Conservation (phyloP, 441 rosid species). For the Erodium chrysanthum region DNA sequence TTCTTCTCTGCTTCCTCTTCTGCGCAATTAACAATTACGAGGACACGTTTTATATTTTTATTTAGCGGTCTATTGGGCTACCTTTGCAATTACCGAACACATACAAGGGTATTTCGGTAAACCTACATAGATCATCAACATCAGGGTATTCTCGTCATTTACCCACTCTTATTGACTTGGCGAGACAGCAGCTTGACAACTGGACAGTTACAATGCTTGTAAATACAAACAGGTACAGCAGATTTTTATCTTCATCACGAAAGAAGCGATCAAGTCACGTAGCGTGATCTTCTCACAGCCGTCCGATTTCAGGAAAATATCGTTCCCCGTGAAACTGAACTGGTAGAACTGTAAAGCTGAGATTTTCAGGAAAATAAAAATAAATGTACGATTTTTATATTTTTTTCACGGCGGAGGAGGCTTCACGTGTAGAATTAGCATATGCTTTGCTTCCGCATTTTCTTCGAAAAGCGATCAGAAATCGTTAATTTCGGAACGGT, state of each 20-base stretch:
- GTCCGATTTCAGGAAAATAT: not conserved
- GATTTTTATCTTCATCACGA: not conserved
- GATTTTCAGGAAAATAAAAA: not conserved
- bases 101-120: not conserved
- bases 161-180: no score
- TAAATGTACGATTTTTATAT: no score
- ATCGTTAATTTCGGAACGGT: not conserved
- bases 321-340: not conserved
- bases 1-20: not conserved
- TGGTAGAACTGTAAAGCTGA: slow-evolving; percentile 5
- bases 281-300: slow-evolving; percentile 6
- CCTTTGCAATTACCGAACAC: not conserved
- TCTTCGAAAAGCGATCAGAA: slow-evolving; percentile 1
- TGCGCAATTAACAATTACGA: not conserved
- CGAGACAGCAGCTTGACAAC: no score
- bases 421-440: slow-evolving; percentile 11
- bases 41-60: no score
- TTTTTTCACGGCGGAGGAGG: slow-evolving; percentile 2
- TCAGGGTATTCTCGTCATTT: not conserved
- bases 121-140: not conserved
- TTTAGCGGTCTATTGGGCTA: no score
- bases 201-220: not conserved
- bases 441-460: slow-evolving; percentile 12
- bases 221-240: not conserved
- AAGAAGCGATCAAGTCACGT: slow-evolving; percentile 5